These are phyloP conservation scores for Talaromyces sp. DNA, from an alignment of 2,329 filamentous ascomycete species.

Conservation along the genomic window DNA sequence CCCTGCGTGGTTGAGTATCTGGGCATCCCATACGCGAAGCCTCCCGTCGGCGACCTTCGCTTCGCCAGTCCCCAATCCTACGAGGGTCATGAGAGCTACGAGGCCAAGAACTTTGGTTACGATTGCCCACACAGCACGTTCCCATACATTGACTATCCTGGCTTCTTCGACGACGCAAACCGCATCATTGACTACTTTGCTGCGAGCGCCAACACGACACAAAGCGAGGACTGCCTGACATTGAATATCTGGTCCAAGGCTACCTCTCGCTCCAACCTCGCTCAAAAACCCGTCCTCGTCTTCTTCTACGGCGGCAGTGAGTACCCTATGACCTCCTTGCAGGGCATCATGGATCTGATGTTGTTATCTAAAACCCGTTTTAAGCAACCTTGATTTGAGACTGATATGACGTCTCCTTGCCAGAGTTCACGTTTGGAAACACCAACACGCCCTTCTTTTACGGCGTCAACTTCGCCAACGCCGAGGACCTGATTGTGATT, in stretches of 20 bases:
- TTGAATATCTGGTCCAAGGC: constrained; percentile 9
- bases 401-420: not conserved
- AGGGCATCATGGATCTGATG: not conserved
- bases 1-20: constrained; percentile 17
- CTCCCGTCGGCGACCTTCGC: constrained; percentile 6
- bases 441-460: constrained; percentile 34
- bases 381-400: not conserved
- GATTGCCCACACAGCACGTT: not conserved
- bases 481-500: constrained; percentile 62
- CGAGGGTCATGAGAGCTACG: not conserved
- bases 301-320: constrained; percentile 40
- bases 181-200: constrained; percentile 21
- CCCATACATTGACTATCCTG: not conserved
- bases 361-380: not conserved
- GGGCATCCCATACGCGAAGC: constrained; percentile 5
- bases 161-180: not conserved
- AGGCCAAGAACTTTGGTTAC: constrained; percentile 4
- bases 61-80: constrained; percentile 5
- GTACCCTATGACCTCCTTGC: constrained; percentile 12
- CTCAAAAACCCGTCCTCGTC: constrained; percentile 34
- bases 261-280: constrained; percentile 7
- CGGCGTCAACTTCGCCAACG: constrained; percentile 36
- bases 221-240: constrained; percentile 10
- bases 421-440: constrained; percentile 34
- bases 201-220: constrained; percentile 30